phyloP scores from a whole-genome alignment of 371 early-diverging fungal species.

The Syncephalastrum contaminatum region DNA sequence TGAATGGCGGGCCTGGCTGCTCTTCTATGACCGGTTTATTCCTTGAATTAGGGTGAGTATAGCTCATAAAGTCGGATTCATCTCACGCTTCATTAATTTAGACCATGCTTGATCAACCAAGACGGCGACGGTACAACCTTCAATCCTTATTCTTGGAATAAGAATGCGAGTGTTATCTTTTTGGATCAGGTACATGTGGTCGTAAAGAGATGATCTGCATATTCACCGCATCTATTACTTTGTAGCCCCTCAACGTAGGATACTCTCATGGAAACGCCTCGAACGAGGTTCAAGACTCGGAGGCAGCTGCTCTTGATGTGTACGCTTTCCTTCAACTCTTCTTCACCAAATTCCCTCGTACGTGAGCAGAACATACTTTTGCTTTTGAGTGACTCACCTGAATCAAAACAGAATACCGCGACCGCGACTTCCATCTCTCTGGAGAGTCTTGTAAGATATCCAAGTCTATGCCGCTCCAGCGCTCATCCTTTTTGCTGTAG shows the following conservation, averaged over 20 bases:
- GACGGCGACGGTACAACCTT: slow-evolving; percentile 52
- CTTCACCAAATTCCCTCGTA: slow-evolving; percentile 53
- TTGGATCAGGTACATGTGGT: slow-evolving; percentile 62
- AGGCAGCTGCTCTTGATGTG: slow-evolving; percentile 71
- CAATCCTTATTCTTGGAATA: slow-evolving; percentile 72
- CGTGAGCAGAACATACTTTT: not conserved
- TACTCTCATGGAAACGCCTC: slow-evolving; percentile 62
- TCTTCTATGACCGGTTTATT: slow-evolving; percentile 71
- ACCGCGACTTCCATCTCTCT: slow-evolving; percentile 62
- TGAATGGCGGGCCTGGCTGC: slow-evolving; percentile 85
- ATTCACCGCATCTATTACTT: not conserved
- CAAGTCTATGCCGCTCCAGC: not conserved
- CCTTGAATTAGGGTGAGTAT: slow-evolving; percentile 66
- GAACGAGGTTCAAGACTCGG: slow-evolving; percentile 47
- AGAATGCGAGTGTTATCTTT: slow-evolving; percentile 73
- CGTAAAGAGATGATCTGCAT: no score
- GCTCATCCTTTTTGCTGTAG: slow-evolving; percentile 6
- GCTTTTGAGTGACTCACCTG: not conserved
- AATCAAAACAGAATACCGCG: slow-evolving; percentile 31
- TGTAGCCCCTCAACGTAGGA: slow-evolving; percentile 71
- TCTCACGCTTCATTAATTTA: slow-evolving; percentile 6
- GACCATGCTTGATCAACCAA: slow-evolving; percentile 68
- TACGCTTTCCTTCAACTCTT: slow-evolving; percentile 76
- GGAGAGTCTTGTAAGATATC: slow-evolving; percentile 47
- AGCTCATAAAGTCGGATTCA: not conserved